Evolutionary conservation across 2,329 filamentous ascomycete genomes (phyloP), one percentile per base, ranked within the genome.

Genomic region (Colletotrichum destructivum): DNA sequence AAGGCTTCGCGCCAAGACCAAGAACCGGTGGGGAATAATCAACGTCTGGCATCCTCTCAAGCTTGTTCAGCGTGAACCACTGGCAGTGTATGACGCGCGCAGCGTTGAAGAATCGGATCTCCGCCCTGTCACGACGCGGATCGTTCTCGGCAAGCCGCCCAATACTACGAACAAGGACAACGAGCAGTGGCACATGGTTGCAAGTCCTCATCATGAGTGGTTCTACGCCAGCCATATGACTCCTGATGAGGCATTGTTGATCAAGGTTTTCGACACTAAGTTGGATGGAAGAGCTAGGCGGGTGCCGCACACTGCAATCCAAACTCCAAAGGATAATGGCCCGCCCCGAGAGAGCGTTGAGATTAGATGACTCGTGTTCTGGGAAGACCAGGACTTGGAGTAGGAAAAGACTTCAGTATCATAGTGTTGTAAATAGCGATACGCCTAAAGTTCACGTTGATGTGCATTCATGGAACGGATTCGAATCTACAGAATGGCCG

Each of bases 41-140:
- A 70, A 82, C 80, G 66, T 82, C 57, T 87, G 85, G 86, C 82
- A 85, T 8, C 85, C 85, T 6, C 83, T 87, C 59, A 79, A 83
- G 59, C 84, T 84, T 0, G 84, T 90, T 38, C 69, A 72, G 52
- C 82, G 82, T 65, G 81, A 84, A 65, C 83, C 83, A 3, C 74
- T 85, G 3, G 81, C 80, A 12, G 81, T 84, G 9, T 82, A 81
- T 0, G 82, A 83, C 62, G 78, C 79, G 0, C 66, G 73, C 9
- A 79, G 80, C 1, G 78, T 84, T 0, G 75, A 77, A 1, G 83
- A 84, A n/a, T 70, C 73, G 2, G 83, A 85, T 73, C 79, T 84
- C 35, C 42, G 42, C 1, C 42, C 57, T 0, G 57, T 61, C 9
- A 61, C 57, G 6, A 61, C 57, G 1, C 57, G 57, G 16, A 47